phyloP scores from a whole-genome alignment of 768 basidiomycete genomes.

The Amanita exitialis region DNA sequence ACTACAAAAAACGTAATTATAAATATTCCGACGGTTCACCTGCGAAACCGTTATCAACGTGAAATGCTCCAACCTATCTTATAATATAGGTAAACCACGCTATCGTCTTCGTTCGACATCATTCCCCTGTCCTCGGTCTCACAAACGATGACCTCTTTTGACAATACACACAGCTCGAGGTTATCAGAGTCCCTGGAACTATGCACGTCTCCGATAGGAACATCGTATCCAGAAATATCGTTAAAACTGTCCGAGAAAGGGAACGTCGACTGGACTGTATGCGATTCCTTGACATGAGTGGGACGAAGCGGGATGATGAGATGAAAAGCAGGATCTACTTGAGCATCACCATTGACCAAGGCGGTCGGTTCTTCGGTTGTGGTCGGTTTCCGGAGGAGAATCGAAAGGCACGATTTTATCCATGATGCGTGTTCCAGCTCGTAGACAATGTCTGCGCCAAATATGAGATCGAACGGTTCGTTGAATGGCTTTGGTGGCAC shows the following conservation, averaged over 20 bases:
- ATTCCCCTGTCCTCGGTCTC: constrained; percentile 29
- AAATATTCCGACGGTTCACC: too few relatives aligned
- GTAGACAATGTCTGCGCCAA: constrained; percentile 82
- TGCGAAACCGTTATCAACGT: neutral
- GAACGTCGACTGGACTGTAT: constrained; percentile 49
- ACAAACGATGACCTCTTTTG: constrained; percentile 46
- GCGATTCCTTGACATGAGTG: constrained; percentile 52
- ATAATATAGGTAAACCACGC: constrained; percentile 61
- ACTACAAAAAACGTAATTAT: too few relatives aligned
- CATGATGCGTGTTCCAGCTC: constrained; percentile 59
- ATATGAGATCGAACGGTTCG: constrained; percentile 52
- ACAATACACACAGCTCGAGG: constrained; percentile 35
- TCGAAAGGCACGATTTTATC: constrained; percentile 53
- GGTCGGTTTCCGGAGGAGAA: constrained; percentile 31
- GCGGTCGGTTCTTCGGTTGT: neutral
- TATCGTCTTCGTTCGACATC: neutral
- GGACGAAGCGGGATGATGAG: constrained; percentile 68
- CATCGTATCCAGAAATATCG: neutral
- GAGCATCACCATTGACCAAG: neutral
- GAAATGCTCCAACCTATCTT: constrained; percentile 54
- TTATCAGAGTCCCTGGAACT: neutral
- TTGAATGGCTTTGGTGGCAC: constrained; percentile 8
- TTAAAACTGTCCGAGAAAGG: constrained; percentile 3
- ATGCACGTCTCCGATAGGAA: neutral
- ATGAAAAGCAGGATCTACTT: constrained; percentile 38